Percentiles rank a stretch among this genome's conserved stretches.
These are phyloP conservation scores for Gracilaria gracilis DNA, from an alignment of 23 red algal genomes.

Conservation along the genomic window DNA sequence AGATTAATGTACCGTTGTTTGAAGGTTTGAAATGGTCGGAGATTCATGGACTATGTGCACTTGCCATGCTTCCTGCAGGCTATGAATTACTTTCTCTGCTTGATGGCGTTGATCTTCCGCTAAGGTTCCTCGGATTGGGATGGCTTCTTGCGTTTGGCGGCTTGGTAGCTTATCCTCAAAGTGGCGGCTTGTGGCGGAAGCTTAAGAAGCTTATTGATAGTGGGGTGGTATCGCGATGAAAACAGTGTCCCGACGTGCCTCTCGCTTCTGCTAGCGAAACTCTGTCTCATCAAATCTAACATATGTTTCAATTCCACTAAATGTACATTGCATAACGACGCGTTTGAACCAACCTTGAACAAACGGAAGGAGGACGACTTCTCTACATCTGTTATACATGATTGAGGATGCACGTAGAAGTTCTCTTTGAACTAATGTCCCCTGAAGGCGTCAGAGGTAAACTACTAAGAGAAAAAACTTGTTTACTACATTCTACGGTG, in stretches of 20 bases:
- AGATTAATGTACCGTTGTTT: constrained; percentile 34
- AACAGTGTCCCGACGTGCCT: no score
- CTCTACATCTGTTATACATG: no score
- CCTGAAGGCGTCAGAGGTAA: no score
- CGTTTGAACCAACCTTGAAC: no score
- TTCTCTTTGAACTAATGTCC: no score
- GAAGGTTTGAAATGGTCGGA: constrained; percentile 48
- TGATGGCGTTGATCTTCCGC: constrained; percentile 30
- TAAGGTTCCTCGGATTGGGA: constrained; percentile 54
- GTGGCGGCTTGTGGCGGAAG: constrained; percentile 34
- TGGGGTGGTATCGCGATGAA: not conserved
- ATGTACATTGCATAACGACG: no score
- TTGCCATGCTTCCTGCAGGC: constrained; percentile 38
- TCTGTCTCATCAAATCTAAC: not conserved
- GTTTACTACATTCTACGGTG: no score
- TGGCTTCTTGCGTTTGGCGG: constrained; percentile 62
- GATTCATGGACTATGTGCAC: constrained; percentile 51
- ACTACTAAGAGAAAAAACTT: no score
- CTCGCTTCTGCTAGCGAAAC: not conserved
- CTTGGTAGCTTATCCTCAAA: constrained; percentile 57
- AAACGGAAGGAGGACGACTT: no score
- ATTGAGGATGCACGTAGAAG: no score
- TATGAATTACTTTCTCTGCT: constrained; percentile 45
- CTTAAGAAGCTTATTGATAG: constrained; percentile 13
- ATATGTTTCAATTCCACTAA: no score